Evolutionary conservation across 2,329 filamentous ascomycete genomes (phyloP).

Genomic region (Colletotrichum eremochloae): DNA sequence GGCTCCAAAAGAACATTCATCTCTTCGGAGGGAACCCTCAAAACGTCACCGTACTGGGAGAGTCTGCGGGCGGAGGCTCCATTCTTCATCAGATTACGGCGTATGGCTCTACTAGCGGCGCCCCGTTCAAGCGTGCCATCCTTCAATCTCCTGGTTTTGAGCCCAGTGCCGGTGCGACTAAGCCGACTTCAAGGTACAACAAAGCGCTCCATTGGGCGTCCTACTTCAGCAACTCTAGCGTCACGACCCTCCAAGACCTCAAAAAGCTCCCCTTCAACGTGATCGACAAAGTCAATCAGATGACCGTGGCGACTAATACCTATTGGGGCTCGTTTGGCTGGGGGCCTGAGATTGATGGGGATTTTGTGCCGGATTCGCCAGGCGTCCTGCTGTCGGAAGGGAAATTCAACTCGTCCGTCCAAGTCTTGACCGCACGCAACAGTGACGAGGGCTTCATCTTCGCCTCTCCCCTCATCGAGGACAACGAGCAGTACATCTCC

Average conservation of each 20-base stretch:
- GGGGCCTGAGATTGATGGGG: slow-evolving; percentile 30
- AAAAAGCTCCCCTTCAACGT: neutral
- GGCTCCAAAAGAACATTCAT: slow-evolving; percentile 60
- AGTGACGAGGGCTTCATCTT: slow-evolving; percentile 64
- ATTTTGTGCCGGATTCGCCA: slow-evolving; percentile 34
- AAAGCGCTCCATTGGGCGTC: neutral
- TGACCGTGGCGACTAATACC: neutral
- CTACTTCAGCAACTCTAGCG: slow-evolving; percentile 4
- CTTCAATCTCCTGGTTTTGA: slow-evolving; percentile 5
- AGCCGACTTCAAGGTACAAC: neutral
- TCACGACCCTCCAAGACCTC: neutral
- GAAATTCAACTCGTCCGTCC: slow-evolving; percentile 14
- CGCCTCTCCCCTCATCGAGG: slow-evolving; percentile 58
- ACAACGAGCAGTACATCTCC: slow-evolving; percentile 44
- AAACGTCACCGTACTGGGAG: slow-evolving; percentile 59
- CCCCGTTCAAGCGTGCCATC: neutral
- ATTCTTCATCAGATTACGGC: neutral
- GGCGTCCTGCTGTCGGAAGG: slow-evolving; percentile 29
- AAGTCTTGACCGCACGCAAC: slow-evolving; percentile 52
- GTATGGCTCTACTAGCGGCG: neutral
- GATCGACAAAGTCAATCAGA: neutral
- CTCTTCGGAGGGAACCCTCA: slow-evolving; percentile 59
- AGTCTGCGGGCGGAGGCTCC: neutral
- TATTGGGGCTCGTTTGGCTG: neutral
- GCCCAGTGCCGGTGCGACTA: neutral